Evolutionary conservation across 805 yeast species (phyloP).

Genomic region (Candida khao-thaluensis): DNA sequence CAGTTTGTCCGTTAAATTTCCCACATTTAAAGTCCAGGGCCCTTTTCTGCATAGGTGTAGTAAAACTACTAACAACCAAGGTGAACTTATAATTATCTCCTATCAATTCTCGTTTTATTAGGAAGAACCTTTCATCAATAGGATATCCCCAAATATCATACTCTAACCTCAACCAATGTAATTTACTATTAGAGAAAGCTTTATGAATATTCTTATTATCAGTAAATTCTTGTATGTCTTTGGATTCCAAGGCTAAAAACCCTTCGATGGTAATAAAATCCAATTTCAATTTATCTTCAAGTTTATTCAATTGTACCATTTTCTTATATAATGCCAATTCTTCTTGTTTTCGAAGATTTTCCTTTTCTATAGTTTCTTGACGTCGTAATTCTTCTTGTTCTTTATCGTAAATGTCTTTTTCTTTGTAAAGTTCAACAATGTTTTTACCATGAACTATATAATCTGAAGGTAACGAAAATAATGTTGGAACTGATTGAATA

Average conservation of each 20-base stretch:
- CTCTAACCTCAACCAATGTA: constrained; percentile 32
- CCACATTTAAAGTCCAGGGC: constrained; percentile 23
- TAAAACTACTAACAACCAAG: constrained; percentile 14
- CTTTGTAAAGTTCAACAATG: constrained; percentile 12
- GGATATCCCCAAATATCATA: constrained; percentile 33
- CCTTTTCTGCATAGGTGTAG: constrained; percentile 15
- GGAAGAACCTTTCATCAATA: constrained; percentile 13
- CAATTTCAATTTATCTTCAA: constrained; percentile 20
- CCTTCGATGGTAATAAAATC: constrained; percentile 40
- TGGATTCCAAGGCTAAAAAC: constrained; percentile 26
- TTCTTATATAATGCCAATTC: constrained; percentile 13
- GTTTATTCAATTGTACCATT: constrained; percentile 13
- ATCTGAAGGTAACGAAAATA: constrained; percentile 34
- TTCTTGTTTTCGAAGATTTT: constrained; percentile 12
- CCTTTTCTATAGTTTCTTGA: constrained; percentile 12
- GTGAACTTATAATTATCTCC: constrained; percentile 12
- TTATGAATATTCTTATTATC: constrained; percentile 14
- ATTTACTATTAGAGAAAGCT: constrained; percentile 14
- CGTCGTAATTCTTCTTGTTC: constrained; percentile 11
- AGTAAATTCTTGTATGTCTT: constrained; percentile 13
- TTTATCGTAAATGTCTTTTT: constrained; percentile 12
- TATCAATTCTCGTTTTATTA: constrained; percentile 8
- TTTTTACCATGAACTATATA: constrained; percentile 15
- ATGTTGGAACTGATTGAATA: constrained; percentile 53
- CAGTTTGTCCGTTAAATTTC: constrained; percentile 10